These are phyloP conservation scores for Dactylonectria estremocensis DNA, from an alignment of 2,329 filamentous ascomycete genomes.

Conservation along the genomic window DNA sequence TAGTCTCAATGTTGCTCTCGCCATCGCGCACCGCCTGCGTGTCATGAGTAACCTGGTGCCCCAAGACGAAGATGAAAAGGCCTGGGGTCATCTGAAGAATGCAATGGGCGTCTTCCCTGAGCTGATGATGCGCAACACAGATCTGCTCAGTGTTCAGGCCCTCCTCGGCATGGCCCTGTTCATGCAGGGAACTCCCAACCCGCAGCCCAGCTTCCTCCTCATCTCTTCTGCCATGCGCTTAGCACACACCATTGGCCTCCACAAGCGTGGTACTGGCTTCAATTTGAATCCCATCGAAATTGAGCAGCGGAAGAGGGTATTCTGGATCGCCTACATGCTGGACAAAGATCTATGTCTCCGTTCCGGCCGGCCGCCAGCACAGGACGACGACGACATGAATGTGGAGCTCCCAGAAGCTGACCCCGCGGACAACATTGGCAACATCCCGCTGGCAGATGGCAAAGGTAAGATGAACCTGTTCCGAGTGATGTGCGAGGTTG, in stretches of 20 bases:
- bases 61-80: constrained; percentile 92
- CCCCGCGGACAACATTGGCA: constrained; percentile 92
- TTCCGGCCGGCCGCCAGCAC: constrained; percentile 72
- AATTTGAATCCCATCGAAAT: constrained; percentile 94
- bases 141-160: constrained; percentile 94
- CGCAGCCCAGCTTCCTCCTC: constrained; percentile 92
- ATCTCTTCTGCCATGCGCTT: constrained; percentile 92
- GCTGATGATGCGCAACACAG: constrained; percentile 95
- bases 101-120: constrained; percentile 94
- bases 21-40: constrained; percentile 92
- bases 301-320: constrained; percentile 83
- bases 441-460: constrained; percentile 90
- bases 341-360: constrained; percentile 75
- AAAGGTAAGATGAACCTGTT: constrained; percentile 97
- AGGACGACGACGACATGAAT: constrained; percentile 86
- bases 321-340: constrained; percentile 77
- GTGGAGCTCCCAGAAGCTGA: constrained; percentile 94
- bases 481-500: constrained; percentile 91
- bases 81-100: constrained; percentile 97
- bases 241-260: constrained; percentile 93
- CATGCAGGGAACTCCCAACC: constrained; percentile 96
- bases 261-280: constrained; percentile 93
- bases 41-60: constrained; percentile 96
- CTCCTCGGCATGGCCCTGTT: constrained; percentile 94
- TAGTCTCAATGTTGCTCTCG: constrained; percentile 91